A percentile compares a stretch with the other conserved stretches of the same genome.
These are phyloP conservation scores for Dactylellina haptotyla DNA, from an alignment of 2,329 filamentous ascomycete genomes.

Conservation along the genomic window DNA sequence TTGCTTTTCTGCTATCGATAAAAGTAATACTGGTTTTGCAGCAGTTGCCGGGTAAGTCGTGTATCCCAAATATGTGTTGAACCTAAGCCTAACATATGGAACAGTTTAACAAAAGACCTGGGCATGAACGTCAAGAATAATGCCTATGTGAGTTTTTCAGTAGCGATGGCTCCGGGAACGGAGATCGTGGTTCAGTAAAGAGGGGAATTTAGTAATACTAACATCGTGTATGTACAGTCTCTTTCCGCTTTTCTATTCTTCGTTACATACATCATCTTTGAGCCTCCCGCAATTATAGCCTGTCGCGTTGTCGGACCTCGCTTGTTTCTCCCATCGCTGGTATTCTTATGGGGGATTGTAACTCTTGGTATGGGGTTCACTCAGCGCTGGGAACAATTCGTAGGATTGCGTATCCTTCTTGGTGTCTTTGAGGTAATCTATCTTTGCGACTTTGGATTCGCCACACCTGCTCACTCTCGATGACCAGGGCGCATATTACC, in stretches of 20 bases:
- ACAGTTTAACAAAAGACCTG: too few species aligned
- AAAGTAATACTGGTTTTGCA: too few species aligned
- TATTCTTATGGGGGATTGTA: constrained; percentile 69
- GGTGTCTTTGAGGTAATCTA: constrained; percentile 74
- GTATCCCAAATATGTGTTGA: too few species aligned
- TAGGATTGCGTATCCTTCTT: constrained; percentile 69
- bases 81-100: too few species aligned
- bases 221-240: not conserved
- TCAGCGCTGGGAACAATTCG: constrained; percentile 66
- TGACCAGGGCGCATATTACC: too few species aligned
- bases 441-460: too few species aligned
- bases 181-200: too few species aligned
- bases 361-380: constrained; percentile 75
- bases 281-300: constrained; percentile 75
- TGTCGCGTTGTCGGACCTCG: constrained; percentile 74
- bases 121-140: constrained; percentile 32
- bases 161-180: not conserved
- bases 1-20: too few species aligned
- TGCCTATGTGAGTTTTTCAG: constrained; percentile 18
- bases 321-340: constrained; percentile 67
- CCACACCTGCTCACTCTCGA: too few species aligned
- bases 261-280: constrained; percentile 71
- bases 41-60: too few species aligned
- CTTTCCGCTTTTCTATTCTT: constrained; percentile 26
- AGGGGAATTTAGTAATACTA: not conserved